These are phyloP conservation scores for Ustilago esculenta DNA, from an alignment of 1,284 basidiomycete species.

Conservation along the genomic window DNA sequence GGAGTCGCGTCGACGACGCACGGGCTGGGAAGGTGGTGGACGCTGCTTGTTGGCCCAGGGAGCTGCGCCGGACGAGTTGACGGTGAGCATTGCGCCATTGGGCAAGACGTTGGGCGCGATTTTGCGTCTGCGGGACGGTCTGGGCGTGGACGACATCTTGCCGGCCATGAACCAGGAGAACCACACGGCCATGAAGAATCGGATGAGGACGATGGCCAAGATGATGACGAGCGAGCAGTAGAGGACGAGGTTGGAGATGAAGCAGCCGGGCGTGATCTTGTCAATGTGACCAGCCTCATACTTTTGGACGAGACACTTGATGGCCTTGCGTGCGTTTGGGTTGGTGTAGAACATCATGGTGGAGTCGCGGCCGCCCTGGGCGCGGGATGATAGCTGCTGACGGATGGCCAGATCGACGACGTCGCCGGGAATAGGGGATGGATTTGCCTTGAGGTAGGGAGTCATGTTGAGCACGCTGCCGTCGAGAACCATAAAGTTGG, in stretches of 20 bases:
- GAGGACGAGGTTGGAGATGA: constrained; percentile 87
- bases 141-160: constrained; percentile 69
- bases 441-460: constrained; percentile 83
- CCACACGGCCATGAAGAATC: constrained; percentile 93
- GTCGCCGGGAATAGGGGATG: constrained; percentile 77
- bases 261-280: constrained; percentile 95
- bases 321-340: constrained; percentile 39
- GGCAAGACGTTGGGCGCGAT: constrained; percentile 71
- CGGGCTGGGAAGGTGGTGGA: constrained; percentile 44
- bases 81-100: constrained; percentile 82
- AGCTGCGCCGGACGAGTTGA: constrained; percentile 88
- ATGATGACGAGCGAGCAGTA: constrained; percentile 92
- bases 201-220: constrained; percentile 85
- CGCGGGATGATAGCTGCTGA: constrained; percentile 72
- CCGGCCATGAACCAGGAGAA: constrained; percentile 97
- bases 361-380: constrained; percentile 80
- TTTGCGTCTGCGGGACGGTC: constrained; percentile 69
- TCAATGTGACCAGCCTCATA: constrained; percentile 86
- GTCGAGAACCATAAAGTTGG: constrained; percentile 76
- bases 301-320: constrained; percentile 59
- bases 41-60: constrained; percentile 75
- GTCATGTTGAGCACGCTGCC: constrained; percentile 92
- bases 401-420: constrained; percentile 85
- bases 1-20: constrained; percentile 39
- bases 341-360: constrained; percentile 70